A percentile compares a stretch with the other conserved stretches of the same genome.
These are phyloP conservation scores for Sechiopsis laciniata DNA, from an alignment of 306 rosid genomes.

Conservation along the genomic window DNA sequence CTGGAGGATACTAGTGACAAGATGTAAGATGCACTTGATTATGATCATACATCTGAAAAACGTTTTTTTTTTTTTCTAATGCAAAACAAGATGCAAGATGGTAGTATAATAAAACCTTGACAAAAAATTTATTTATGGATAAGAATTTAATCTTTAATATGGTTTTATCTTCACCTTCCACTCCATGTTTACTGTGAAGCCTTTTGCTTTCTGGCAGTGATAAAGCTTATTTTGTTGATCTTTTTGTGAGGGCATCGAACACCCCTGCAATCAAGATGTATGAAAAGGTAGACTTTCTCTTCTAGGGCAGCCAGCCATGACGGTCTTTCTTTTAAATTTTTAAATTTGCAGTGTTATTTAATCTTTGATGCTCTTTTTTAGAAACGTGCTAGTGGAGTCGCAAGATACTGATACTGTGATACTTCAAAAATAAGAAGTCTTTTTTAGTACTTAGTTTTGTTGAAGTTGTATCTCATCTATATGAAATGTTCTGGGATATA, in stretches of 20 bases:
- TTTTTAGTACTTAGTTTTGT: not conserved
- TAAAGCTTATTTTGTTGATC: conserved; percentile 89
- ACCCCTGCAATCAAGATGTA: conserved; percentile 98
- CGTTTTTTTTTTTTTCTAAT: not conserved
- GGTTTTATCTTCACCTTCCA: not conserved
- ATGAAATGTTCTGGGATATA: not conserved
- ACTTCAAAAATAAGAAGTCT: not conserved
- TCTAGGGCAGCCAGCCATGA: not conserved
- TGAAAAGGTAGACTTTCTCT: conserved; percentile 60
- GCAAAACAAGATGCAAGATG: not conserved
- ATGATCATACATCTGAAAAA: not conserved
- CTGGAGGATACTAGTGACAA: conserved; percentile 88
- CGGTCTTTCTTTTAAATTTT: not conserved
- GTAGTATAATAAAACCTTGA: not conserved
- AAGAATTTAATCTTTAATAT: not conserved
- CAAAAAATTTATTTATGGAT: not conserved
- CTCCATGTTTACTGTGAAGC: not conserved
- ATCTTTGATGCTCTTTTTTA: not conserved
- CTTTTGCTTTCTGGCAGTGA: conserved; percentile 47
- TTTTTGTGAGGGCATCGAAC: conserved; percentile 94
- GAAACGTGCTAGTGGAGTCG: not conserved
- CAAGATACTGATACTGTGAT: not conserved
- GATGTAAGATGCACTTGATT: conserved; percentile 42
- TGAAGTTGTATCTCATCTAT: not conserved
- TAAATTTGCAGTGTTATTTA: not conserved